Percentiles rank a stretch among this genome's conserved stretches.
phyloP scores from a whole-genome alignment of 768 basidiomycete genomes.

The Lactifluus subvellereus region DNA sequence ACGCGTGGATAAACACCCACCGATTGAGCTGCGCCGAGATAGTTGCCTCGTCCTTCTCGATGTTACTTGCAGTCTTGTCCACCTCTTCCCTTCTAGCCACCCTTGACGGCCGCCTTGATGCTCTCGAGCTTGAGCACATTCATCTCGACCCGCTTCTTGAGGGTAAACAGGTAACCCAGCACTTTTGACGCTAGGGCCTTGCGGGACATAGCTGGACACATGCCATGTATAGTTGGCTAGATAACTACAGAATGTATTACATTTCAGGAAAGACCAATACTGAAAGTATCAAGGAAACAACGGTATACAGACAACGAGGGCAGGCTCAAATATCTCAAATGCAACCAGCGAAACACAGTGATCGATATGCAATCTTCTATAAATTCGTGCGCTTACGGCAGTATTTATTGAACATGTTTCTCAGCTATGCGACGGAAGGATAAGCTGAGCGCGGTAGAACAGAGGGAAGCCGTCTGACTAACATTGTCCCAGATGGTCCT shows the following conservation, averaged over 20 bases:
- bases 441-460: neutral
- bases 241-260: neutral
- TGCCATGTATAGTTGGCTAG: neutral
- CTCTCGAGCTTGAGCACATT: slow-evolving; percentile 73
- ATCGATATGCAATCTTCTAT: neutral
- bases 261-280: neutral
- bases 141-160: slow-evolving; percentile 80
- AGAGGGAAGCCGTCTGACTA: neutral
- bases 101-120: slow-evolving; percentile 62
- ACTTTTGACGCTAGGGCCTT: neutral
- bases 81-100: slow-evolving; percentile 81
- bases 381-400: neutral
- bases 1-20: slow-evolving; percentile 81
- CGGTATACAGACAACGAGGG: neutral
- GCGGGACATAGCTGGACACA: neutral
- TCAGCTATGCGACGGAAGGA: neutral
- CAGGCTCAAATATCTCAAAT: too few species aligned
- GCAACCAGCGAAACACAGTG: too few species aligned
- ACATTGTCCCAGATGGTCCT: slow-evolving; percentile 21
- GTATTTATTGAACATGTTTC: slow-evolving; percentile 4
- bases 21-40: slow-evolving; percentile 71
- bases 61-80: slow-evolving; percentile 60
- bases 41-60: slow-evolving; percentile 82
- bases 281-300: neutral
- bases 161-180: slow-evolving; percentile 5